Percentiles rank a stretch among this genome's conserved stretches.
Conservation (phyloP, 805 yeast species). For the Yarrowia osloensis region DNA sequence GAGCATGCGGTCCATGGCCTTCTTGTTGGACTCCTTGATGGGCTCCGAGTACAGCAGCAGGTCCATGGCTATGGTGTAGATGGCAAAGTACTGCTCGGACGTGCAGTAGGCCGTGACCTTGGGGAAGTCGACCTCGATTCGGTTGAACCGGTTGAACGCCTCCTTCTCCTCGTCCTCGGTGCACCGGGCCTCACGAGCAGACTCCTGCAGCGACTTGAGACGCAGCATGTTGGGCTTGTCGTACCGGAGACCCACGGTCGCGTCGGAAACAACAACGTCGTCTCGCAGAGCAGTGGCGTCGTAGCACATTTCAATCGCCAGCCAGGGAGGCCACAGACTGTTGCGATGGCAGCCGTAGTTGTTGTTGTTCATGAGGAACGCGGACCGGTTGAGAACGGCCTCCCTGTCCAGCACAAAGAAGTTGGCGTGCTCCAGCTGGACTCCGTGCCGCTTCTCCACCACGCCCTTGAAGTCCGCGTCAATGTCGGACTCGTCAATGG, state of each 20-base stretch:
- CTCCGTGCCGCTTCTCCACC: slow-evolving; percentile 69
- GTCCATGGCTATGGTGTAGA: slow-evolving; percentile 63
- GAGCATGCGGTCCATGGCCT: slow-evolving; percentile 63
- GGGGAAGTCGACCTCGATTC: slow-evolving; percentile 67
- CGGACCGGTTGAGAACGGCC: slow-evolving; percentile 48
- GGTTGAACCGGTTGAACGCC: slow-evolving; percentile 44
- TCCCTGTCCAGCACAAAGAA: slow-evolving; percentile 64
- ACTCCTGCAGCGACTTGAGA: slow-evolving; percentile 36
- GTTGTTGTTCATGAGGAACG: slow-evolving; percentile 49
- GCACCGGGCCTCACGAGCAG: slow-evolving; percentile 5
- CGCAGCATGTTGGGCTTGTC: slow-evolving; percentile 56
- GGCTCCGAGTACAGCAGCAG: slow-evolving; percentile 77
- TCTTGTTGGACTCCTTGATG: slow-evolving; percentile 55
- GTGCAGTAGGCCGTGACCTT: slow-evolving; percentile 66
- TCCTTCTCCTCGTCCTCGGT: slow-evolving; percentile 18
- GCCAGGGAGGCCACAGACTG: slow-evolving; percentile 85
- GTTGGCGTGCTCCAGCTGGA: slow-evolving; percentile 67
- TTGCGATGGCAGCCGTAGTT: slow-evolving; percentile 60
- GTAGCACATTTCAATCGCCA: slow-evolving; percentile 69
- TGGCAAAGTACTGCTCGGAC: slow-evolving; percentile 68
- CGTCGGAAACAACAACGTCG: slow-evolving; percentile 60
- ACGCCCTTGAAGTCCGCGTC: slow-evolving; percentile 50
- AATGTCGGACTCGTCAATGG: slow-evolving; percentile 52
- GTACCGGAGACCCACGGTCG: slow-evolving; percentile 61
- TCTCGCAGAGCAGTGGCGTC: slow-evolving; percentile 52